Evolutionary conservation across 2,329 filamentous ascomycete genomes (phyloP), one percentile per base, ranked within the genome.

Genomic region (Botrytis fabae): DNA sequence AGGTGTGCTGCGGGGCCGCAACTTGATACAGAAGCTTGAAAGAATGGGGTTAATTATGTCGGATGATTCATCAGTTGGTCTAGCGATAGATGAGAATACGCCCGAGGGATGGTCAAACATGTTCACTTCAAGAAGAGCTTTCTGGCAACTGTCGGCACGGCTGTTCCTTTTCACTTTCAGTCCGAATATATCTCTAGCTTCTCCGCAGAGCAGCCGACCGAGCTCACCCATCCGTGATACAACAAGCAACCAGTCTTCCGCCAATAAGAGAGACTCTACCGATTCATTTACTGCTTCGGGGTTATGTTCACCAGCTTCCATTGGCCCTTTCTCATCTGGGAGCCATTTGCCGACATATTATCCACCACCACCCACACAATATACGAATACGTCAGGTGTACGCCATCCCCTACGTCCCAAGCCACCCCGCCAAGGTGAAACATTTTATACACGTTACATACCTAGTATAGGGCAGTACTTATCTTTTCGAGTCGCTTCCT

Each of bases 281-380:
- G 82, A 81, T 25, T 82, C 85, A 73, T 85, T 86, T 40, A 80
- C 85, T 48, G 48, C 69, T 25, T 69, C 77, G 63, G 80, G 75
- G 75, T 82, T 82, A 18, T 84, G 82, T 77, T 82, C 74, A 73
- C 81, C 73, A 76, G 81, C 76, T 22, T 79, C 84, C 42, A 80
- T 85, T 42, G 91, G 92, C 0, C 94, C 93, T 0, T 97, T 95
- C 82, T 90, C 89, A 77, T 97, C 93, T 1, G 88, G 89, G 22
- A 96, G 93, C 60, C 93, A 97, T 81, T 85, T 98, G 3, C 95
- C 95, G 2, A 97, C 94, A 0, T 98, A 94, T 83, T 98, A 93
- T 77, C 95, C 95, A 2, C 94, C 95, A 0, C 86, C 92, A 2
- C 93, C 96, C 1, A 84, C 93, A 14, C 93, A 95, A 77, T 98